Conservation (phyloP, 129 eudicot species). For the sunflower (Helianthus annuus) region DNA sequence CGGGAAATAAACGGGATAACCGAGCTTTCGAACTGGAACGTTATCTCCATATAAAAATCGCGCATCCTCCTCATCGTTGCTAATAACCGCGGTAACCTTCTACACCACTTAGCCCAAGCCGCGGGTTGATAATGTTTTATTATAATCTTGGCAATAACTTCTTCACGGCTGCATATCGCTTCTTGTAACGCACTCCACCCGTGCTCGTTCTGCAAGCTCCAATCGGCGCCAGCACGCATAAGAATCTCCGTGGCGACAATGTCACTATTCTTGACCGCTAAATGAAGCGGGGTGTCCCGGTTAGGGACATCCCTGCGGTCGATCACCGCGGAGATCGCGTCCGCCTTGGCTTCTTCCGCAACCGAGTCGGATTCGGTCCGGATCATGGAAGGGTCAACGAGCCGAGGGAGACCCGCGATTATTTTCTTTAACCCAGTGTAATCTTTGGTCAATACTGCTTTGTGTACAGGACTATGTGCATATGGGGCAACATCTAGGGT, state of each 20-base stretch:
- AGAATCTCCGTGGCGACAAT: slow-evolving; percentile 41
- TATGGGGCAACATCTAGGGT: slow-evolving; percentile 41
- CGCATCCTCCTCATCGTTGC: slow-evolving; percentile 49
- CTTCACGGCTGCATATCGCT: slow-evolving; percentile 48
- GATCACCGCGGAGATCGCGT: slow-evolving; percentile 40
- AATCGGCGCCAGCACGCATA: slow-evolving; percentile 52
- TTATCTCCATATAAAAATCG: slow-evolving; percentile 55
- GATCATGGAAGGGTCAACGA: slow-evolving; percentile 36
- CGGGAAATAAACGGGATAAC: slow-evolving; percentile 51
- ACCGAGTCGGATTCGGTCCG: slow-evolving; percentile 36
- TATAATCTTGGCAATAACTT: slow-evolving; percentile 41
- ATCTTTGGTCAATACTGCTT: slow-evolving; percentile 43
- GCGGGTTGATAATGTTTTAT: slow-evolving; percentile 44
- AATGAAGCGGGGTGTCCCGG: slow-evolving; percentile 55
- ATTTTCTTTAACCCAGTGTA: slow-evolving; percentile 31
- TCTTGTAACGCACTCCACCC: slow-evolving; percentile 61
- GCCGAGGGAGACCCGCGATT: slow-evolving; percentile 39
- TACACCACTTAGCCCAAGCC: slow-evolving; percentile 61
- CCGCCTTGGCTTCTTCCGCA: slow-evolving; percentile 45
- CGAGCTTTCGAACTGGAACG: slow-evolving; percentile 52
- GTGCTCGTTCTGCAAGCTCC: slow-evolving; percentile 53
- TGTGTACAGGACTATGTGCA: slow-evolving; percentile 50
- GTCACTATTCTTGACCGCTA: slow-evolving; percentile 45
- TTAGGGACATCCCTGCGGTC: slow-evolving; percentile 54
- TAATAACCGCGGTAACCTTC: slow-evolving; percentile 47